These are phyloP conservation scores for Kentomonas sorsogonicus DNA, from an alignment of 208 protist genomes.

Conservation along the genomic window DNA sequence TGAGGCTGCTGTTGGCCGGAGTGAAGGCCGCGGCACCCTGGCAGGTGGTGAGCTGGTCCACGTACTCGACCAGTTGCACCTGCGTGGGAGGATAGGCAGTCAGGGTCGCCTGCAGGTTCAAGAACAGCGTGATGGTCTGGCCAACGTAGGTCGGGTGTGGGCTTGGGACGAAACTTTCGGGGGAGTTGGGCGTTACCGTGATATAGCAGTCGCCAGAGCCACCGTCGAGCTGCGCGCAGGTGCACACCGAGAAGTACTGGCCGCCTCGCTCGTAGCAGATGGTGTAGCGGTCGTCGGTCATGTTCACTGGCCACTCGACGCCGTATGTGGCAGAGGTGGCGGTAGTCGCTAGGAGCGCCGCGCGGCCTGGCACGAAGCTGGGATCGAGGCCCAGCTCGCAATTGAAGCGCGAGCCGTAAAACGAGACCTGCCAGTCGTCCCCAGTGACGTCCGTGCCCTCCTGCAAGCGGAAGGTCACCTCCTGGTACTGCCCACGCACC, in stretches of 20 bases:
- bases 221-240: conserved; percentile 69
- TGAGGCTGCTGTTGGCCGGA: conserved; percentile 22
- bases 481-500: conserved; percentile 54
- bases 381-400: conserved; percentile 53
- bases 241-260: conserved; percentile 55
- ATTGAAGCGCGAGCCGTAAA: conserved; percentile 36
- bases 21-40: conserved; percentile 42
- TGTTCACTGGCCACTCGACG: conserved; percentile 74
- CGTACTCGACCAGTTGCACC: conserved; percentile 69
- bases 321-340: conserved; percentile 57
- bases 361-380: conserved; percentile 45
- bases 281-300: conserved; percentile 54
- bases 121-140: conserved; percentile 59
- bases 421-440: conserved; percentile 78
- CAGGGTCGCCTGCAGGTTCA: conserved; percentile 27
- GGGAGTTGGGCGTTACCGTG: conserved; percentile 31
- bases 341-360: conserved; percentile 21
- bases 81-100: conserved; percentile 44
- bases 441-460: conserved; percentile 31
- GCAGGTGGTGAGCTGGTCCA: conserved; percentile 51
- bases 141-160: conserved; percentile 81
- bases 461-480: conserved; percentile 53
- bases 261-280: conserved; percentile 77
- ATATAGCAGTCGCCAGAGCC: conserved; percentile 72
- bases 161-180: conserved; percentile 34